A percentile compares a stretch with the other conserved stretches of the same genome.
Evolutionary conservation across 805 yeast genomes (phyloP).

Genomic region (Debaryomyces tyrocola): DNA sequence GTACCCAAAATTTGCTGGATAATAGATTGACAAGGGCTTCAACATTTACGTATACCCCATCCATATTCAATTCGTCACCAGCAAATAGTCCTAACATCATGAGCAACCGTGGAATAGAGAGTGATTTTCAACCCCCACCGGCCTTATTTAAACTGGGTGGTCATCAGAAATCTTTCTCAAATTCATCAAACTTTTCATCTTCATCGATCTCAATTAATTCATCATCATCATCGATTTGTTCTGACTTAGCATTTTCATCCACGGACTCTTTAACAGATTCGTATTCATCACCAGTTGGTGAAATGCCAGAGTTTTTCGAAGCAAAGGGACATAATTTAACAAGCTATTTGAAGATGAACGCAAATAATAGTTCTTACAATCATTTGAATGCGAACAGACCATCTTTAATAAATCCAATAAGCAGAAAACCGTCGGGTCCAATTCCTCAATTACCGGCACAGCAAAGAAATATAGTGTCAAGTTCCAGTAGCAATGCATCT

Average conservation of each 20-base stretch:
- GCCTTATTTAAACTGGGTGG: conserved; percentile 18
- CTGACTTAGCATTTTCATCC: conserved; percentile 28
- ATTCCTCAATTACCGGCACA: conserved; percentile 11
- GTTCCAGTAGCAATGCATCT: not conserved
- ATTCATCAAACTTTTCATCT: conserved; percentile 17
- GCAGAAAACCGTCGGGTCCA: conserved; percentile 13
- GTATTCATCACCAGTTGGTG: conserved; percentile 23
- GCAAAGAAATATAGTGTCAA: conserved; percentile 1
- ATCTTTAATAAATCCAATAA: conserved; percentile 10
- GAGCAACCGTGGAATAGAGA: conserved; percentile 7
- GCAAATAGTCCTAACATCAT: conserved; percentile 1
- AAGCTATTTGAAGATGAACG: not conserved
- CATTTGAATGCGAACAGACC: not conserved
- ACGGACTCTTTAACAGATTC: conserved; percentile 30
- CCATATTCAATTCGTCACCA: conserved; percentile 15
- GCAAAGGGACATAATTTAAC: conserved; percentile 8
- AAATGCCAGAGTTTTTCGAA: conserved; percentile 25
- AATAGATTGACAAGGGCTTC: conserved; percentile 21
- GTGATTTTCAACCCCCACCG: conserved; percentile 29
- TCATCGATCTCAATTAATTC: conserved; percentile 30
- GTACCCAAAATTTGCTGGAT: conserved; percentile 5
- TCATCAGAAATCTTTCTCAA: conserved; percentile 16
- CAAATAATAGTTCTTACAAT: not conserved
- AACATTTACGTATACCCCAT: conserved; percentile 24
- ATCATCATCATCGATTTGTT: conserved; percentile 27